Evolutionary conservation across 2,329 filamentous ascomycete species (phyloP), one percentile per base, ranked within the genome.

Genomic region (Rhynchosporium graminicola): DNA sequence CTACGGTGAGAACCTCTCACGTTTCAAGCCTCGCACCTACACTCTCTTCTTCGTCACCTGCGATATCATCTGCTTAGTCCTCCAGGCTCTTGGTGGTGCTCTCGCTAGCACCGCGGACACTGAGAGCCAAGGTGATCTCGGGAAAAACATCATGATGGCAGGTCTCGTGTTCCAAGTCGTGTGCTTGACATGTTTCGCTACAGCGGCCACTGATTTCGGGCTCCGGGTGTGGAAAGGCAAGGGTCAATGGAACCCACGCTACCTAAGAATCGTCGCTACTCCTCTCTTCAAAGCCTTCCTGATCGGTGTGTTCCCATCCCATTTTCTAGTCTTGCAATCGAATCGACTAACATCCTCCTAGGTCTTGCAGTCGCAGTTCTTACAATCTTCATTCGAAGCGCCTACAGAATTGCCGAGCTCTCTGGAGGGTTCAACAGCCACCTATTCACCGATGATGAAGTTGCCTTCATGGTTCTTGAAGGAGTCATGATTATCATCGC

Each of bases 381-480:
- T 1, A 79, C 77, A 46, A 83, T 88, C 68, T 80, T 86, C 59
- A 79, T 82, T n/a, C 77, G 85, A 31, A 83, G 78, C 47, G 78
- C 82, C 38, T 88, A 84, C 68, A 79, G 85, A 57, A 82, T 85
- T 28, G 79, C 80, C 1, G 85, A 88, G 74, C 71, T 87, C 60
- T 80, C 77, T 48, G 77, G 82, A 20, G 84, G 85, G 2, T 87
- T 83, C 75, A 68, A 69, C 12, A 81, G 82, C 1, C 65, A 74
- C 7, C 70, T 87, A 52, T 82, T 83, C 61, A 80, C 82, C 55
- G 72, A 73, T 55, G 71, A 82, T 46, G 72, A 83, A 66, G 70
- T 69, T 0, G 66, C 77, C 3, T 82, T 82, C 65, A 80, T 82
- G 68, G 73, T 74, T 0, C 68, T 82, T 8, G 80, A 82, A 70